Base-by-base conservation (phyloP, 163 green algal genomes). In the Chlamydomonas reinhardtii region DNA sequence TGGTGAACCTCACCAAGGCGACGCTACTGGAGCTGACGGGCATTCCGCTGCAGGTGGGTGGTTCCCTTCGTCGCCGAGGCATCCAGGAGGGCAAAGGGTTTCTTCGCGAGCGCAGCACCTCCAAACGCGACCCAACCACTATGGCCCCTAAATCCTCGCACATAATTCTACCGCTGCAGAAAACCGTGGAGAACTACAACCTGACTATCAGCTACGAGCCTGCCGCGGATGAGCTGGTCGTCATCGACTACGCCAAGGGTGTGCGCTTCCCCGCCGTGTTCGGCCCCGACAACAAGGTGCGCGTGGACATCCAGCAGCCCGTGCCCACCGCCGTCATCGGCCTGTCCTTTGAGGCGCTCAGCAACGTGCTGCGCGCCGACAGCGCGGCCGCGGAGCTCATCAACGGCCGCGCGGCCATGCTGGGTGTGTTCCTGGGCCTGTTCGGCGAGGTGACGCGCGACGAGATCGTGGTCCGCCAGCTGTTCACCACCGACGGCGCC, bases 191-290 rank as follows among this genome's bases (percentile, higher is more conserved):
- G 22, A 5, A 15, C 16, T 86, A 65, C 70, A 79, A 86, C 54
- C 80, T 86, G 15, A 86, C 80, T 16, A 86, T 86, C 15, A 66
- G 34, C n/a, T 87, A 76, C 39, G 82, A 87, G 39, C 61, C 72
- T 3, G 56, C 72, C 29, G 37, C 61, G 0, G 82, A 87, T 16
- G 81, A 87, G 70, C 71, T 87, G 56, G n/a, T 87, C 27, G 81
- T 87, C 34, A 81, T 87, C n/a, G 82, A 87, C 61, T 82, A 87
- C n/a, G 52, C 82, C 19, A 81, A 81, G 72, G 72, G 82, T 16
- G 72, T 87, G 3, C 82, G 82, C 72, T 87, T 82, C 72, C 82
- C 82, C 4, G 82, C 82, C 4, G 82, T 87, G 20, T 87, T 87
- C n/a, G 82, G 82, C 0, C 61, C 61, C 9, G 82, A 87, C 43